phyloP scores from a whole-genome alignment of 352 stramenopile species.

The Phytophthora fragariae region DNA sequence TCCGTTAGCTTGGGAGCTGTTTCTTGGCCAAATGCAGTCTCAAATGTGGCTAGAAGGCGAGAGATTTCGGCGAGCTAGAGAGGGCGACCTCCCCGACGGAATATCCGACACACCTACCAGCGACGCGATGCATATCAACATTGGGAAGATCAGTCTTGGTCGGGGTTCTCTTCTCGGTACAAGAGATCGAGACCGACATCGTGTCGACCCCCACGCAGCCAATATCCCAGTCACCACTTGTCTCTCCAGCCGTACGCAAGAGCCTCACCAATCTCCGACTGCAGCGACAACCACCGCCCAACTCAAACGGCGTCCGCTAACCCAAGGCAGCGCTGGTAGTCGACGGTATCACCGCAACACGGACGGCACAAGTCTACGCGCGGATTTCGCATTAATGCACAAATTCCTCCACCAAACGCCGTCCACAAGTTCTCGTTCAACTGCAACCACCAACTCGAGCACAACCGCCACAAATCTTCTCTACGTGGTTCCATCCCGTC shows the following conservation, averaged over 20 bases:
- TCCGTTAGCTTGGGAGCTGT: conserved; percentile 87
- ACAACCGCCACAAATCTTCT: conserved; percentile 2
- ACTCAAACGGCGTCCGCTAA: conserved; percentile 54
- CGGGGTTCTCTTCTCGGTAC: conserved; percentile 66
- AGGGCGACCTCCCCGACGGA: conserved; percentile 19
- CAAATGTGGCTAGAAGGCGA: conserved; percentile 76
- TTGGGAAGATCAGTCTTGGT: conserved; percentile 69
- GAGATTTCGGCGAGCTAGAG: conserved; percentile 37
- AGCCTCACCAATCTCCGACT: conserved; percentile 30
- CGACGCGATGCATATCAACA: conserved; percentile 56
- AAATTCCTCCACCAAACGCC: conserved; percentile 72
- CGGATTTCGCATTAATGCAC: conserved; percentile 73
- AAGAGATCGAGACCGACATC: conserved; percentile 36
- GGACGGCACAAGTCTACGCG: conserved; percentile 35
- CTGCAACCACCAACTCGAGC: conserved; percentile 3
- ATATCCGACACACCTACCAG: conserved; percentile 10
- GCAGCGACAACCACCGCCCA: conserved; percentile 31
- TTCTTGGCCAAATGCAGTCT: conserved; percentile 89
- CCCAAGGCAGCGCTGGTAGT: conserved; percentile 47
- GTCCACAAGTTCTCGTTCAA: conserved; percentile 10
- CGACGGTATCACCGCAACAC: conserved; percentile 44
- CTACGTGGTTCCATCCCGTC: conserved; percentile 23
- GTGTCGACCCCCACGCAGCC: conserved; percentile 6
- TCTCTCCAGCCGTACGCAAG: conserved; percentile 32
- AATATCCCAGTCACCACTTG: conserved; percentile 18